Conservation (phyloP, 2,329 filamentous ascomycete genomes). For the Penicillium rolfsii region DNA sequence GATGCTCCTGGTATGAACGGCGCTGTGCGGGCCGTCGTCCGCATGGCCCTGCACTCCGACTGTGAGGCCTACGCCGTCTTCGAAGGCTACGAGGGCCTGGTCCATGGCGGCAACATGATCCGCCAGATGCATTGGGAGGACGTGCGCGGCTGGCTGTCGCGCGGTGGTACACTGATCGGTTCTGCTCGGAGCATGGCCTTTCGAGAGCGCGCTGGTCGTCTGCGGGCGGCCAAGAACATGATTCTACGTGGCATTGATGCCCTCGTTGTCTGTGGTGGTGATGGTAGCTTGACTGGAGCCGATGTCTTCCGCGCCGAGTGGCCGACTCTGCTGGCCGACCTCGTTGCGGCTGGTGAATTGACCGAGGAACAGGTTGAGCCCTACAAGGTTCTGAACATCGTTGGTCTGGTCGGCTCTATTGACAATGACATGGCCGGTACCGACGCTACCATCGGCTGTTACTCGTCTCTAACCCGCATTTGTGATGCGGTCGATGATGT, state of each 20-base stretch:
- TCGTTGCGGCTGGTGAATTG: constrained; percentile 74
- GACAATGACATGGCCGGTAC: constrained; percentile 98
- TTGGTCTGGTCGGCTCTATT: constrained; percentile 93
- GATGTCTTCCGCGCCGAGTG: constrained; percentile 92
- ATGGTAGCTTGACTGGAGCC: constrained; percentile 92
- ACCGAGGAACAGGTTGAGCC: constrained; percentile 70
- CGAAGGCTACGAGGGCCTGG: constrained; percentile 94
- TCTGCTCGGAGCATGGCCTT: constrained; percentile 93
- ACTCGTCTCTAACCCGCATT: constrained; percentile 88
- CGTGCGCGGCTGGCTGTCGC: constrained; percentile 89
- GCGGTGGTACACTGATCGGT: constrained; percentile 93
- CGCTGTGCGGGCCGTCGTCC: constrained; percentile 84
- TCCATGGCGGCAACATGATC: constrained; percentile 86
- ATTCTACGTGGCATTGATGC: constrained; percentile 91
- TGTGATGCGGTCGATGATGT: constrained; percentile 94
- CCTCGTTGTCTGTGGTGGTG: constrained; percentile 93
- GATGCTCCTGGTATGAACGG: constrained; percentile 96
- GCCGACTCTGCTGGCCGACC: constrained; percentile 83
- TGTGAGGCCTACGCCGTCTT: constrained; percentile 82
- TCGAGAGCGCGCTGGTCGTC: constrained; percentile 81
- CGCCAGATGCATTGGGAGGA: constrained; percentile 87
- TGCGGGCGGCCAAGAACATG: constrained; percentile 91
- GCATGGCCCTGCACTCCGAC: constrained; percentile 83
- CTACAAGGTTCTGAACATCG: constrained; percentile 89
- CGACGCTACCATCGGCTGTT: constrained; percentile 95